Percentiles rank a stretch among this genome's conserved stretches.
Conservation (phyloP, 805 yeast species). For the Martiniozyma abietophila region DNA sequence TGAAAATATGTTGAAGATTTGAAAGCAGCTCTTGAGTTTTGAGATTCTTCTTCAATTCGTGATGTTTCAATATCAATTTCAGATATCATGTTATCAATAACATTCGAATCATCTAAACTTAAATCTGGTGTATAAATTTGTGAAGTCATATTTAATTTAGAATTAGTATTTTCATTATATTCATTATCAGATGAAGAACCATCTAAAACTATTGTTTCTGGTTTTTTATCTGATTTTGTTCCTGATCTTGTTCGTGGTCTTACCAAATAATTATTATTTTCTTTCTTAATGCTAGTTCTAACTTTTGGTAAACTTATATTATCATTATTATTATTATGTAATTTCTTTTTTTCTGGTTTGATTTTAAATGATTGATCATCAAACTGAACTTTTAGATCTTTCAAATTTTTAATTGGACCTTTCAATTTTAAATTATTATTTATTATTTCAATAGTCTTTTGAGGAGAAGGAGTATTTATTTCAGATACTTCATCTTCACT, state of each 20-base stretch:
- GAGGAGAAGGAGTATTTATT: constrained; percentile 5
- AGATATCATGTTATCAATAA: constrained; percentile 14
- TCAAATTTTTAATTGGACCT: constrained; percentile 3
- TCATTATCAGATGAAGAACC: too few relatives aligned
- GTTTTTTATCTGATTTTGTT: too few relatives aligned
- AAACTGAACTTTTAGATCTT: constrained; percentile 3
- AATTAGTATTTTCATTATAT: too few relatives aligned
- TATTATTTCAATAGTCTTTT: constrained; percentile 1
- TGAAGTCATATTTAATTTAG: too few relatives aligned
- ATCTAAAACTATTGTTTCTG: too few relatives aligned
- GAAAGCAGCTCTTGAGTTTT: constrained; percentile 13
- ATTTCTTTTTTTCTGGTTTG: constrained; percentile 4
- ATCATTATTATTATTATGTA: too few relatives aligned
- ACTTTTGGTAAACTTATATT: too few relatives aligned
- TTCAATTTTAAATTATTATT: too few relatives aligned
- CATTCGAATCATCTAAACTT: constrained; percentile 13
- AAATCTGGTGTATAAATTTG: constrained; percentile 15
- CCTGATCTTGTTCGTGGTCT: too few relatives aligned
- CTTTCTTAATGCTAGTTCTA: too few relatives aligned
- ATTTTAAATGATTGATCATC: neutral
- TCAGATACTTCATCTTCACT: constrained; percentile 4
- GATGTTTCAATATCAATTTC: constrained; percentile 18
- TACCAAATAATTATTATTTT: too few relatives aligned
- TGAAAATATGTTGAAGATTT: constrained; percentile 3
- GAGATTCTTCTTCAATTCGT: constrained; percentile 19